Evolutionary conservation across 2,329 filamentous ascomycete genomes (phyloP).

Genomic region (Penicillium paneum): DNA sequence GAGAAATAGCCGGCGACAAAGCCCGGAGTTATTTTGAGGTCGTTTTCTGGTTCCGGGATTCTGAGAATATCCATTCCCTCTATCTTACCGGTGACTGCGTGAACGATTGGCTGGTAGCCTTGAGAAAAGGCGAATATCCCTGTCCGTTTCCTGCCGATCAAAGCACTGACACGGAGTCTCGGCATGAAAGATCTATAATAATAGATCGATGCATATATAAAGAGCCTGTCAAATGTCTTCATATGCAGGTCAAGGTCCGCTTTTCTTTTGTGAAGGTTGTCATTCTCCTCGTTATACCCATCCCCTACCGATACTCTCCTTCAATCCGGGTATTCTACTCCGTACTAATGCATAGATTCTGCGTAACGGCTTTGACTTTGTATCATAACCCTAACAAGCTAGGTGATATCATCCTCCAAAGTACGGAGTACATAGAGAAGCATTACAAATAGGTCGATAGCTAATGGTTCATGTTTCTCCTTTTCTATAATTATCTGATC

Average conservation of each 20-base stretch:
- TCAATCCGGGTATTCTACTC: no score
- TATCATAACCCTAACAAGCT: not conserved
- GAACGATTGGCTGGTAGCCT: not conserved
- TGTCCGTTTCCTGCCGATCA: not conserved
- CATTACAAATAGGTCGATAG: not conserved
- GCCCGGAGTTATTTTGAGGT: not conserved
- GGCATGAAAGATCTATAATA: not conserved
- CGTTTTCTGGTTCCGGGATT: not conserved
- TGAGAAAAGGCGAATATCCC: not conserved
- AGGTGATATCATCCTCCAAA: not conserved
- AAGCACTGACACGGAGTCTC: not conserved
- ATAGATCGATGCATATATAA: not conserved
- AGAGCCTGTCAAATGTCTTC: not conserved
- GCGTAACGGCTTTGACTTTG: no score
- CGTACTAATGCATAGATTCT: no score
- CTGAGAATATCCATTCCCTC: not conserved
- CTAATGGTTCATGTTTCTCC: not conserved
- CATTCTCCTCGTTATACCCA: no score
- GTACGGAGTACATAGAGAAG: not conserved
- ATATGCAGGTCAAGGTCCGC: no score
- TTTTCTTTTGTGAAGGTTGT: no score
- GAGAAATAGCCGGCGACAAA: slow-evolving; percentile 14
- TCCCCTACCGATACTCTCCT: no score
- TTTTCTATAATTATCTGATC: not conserved
- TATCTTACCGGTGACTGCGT: not conserved